Conservation (phyloP, 177 flowering plant species). For the Tripterygium wilfordii region DNA sequence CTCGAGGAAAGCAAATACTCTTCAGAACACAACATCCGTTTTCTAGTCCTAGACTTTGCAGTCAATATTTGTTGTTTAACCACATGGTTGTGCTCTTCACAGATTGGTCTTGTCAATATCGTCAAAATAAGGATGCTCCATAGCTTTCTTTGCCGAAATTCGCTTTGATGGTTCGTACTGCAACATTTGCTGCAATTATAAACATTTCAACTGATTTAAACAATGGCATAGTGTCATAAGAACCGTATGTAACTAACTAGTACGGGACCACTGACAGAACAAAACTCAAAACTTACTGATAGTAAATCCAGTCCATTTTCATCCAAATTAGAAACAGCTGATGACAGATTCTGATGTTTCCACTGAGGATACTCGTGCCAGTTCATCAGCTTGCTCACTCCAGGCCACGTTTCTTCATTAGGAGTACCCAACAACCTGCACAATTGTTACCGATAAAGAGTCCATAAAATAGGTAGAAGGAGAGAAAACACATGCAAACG, state of each 20-base stretch:
- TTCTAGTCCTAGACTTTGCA: too few species aligned
- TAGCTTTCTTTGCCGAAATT: constrained; percentile 78
- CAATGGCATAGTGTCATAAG: too few species aligned
- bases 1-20: constrained; percentile 15
- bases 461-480: too few species aligned
- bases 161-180: constrained; percentile 60
- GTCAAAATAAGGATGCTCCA: constrained; percentile 78
- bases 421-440: constrained; percentile 84
- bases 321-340: constrained; percentile 66
- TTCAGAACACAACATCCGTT: neutral
- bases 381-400: constrained; percentile 68
- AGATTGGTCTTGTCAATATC: constrained; percentile 56
- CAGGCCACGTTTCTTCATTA: constrained; percentile 82
- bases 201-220: neutral
- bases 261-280: too few species aligned
- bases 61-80: too few species aligned
- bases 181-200: constrained; percentile 56
- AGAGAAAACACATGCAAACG: neutral
- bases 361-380: constrained; percentile 96
- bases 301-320: constrained; percentile 60
- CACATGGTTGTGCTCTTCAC: constrained; percentile 17
- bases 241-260: too few species aligned
- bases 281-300: constrained; percentile 58
- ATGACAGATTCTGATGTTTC: constrained; percentile 53
- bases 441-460: neutral